Base-by-base conservation (phyloP, 1,284 basidiomycete genomes). In the Mycena sp. region DNA sequence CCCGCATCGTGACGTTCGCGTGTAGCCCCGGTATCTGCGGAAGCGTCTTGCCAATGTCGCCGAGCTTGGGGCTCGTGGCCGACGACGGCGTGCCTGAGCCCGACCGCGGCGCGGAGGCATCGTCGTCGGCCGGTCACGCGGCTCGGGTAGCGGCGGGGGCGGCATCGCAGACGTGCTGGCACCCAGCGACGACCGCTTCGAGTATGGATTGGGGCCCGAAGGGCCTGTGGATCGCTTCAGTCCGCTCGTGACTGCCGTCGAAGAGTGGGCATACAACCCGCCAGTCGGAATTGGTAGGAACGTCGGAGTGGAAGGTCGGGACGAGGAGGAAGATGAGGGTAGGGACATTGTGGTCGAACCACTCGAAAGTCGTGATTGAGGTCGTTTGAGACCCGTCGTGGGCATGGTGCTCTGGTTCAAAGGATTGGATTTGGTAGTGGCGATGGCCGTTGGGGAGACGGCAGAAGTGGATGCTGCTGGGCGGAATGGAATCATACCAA, bases 241-340 rank as follows among this genome's bases (percentile, higher is more conserved):
- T 4, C 82, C 83, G 43, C 76, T 74, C 14, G 72, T 69, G 11
- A 78, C 78, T 11, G 79, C 72, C 12, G 73, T 73, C 30, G 77
- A 70, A 41, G 76, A 71, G 35, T 79, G 73, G 7, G 77, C 70
- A 63, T 86, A 85, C 32, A 85, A 67, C 41, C 83, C 78, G 32
- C 81, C 76, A 4, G 85, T 80, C 1, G 90, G 88, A 25, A 91
- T 66, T 11, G 91, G 90, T 23, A 93, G 78, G 70, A 89, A 89
- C 21, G 90, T 91, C 2, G 91, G 91, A 17, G 91, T 91, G 11
- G 88, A 74, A 9, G 91, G 91, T 6, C 91, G 86, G 49, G 90
- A 90, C 3, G 82, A 80, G 21, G 89, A 85, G 4, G 86, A 90
- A n/a, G 89, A 86, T 9, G 89, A 88, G 4, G 86, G 82, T 58